phyloP scores from a whole-genome alignment of 148 eudicot genomes.

The Linanthus parryae region DNA sequence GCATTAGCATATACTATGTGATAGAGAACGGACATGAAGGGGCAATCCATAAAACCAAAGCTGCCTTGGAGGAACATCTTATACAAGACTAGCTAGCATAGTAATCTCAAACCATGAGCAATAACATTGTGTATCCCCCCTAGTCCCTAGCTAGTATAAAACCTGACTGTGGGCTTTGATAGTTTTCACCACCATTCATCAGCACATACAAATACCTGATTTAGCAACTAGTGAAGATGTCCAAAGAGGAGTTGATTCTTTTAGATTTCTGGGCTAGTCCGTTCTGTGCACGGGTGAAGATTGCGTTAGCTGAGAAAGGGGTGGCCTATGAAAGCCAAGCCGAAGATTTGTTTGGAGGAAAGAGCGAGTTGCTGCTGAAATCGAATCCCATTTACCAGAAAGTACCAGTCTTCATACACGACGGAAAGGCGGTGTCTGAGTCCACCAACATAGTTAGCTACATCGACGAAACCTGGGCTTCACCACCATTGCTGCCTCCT shows the following conservation, averaged over 20 bases:
- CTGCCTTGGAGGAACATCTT: neutral
- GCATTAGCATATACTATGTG: no score
- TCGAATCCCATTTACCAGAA: constrained; percentile 33
- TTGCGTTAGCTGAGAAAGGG: constrained; percentile 32
- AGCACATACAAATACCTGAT: neutral
- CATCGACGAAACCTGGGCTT: constrained; percentile 29
- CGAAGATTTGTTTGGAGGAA: constrained; percentile 27
- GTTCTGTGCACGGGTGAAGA: constrained; percentile 21
- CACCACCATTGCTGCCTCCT: constrained; percentile 22
- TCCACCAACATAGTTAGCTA: constrained; percentile 30
- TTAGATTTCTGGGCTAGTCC: constrained; percentile 35
- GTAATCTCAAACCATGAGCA: neutral
- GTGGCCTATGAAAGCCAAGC: constrained; percentile 19
- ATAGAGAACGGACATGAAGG: no score
- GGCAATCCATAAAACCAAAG: neutral
- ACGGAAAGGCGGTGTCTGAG: constrained; percentile 26
- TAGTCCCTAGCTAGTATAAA: neutral
- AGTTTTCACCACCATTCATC: neutral
- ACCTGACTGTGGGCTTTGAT: neutral
- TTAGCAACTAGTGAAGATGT: constrained; percentile 6
- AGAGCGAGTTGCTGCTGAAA: constrained; percentile 31
- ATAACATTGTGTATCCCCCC: no score
- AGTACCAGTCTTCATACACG: constrained; percentile 30
- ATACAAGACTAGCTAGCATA: neutral
- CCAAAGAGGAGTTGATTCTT: constrained; percentile 15